A percentile compares a stretch with the other conserved stretches of the same genome.
phyloP scores from a whole-genome alignment of 768 basidiomycete species.

The Hericium erinaceus region DNA sequence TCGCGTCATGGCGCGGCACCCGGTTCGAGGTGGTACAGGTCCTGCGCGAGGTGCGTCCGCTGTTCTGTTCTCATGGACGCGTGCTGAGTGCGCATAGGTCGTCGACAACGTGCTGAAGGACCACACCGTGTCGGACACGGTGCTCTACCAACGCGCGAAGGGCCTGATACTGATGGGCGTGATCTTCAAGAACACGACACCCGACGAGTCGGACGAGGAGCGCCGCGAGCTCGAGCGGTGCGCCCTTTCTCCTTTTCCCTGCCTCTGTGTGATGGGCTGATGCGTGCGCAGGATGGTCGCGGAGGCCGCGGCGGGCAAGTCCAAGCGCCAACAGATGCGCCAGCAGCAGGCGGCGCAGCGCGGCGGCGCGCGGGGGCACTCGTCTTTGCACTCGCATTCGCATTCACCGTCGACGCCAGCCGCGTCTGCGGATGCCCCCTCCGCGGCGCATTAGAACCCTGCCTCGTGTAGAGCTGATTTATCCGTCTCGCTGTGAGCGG shows the following conservation, averaged over 20 bases:
- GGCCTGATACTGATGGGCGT: conserved; percentile 84
- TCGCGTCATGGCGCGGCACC: conserved; percentile 97
- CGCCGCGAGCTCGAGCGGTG: conserved; percentile 90
- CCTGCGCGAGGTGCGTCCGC: conserved; percentile 49
- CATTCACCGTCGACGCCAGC: neutral
- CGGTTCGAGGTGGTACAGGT: conserved; percentile 92
- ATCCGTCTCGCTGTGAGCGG: no score
- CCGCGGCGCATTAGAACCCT: no score
- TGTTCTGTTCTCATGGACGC: conserved; percentile 4
- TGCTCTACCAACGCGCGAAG: conserved; percentile 75
- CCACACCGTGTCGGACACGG: conserved; percentile 56
- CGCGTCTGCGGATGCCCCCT: neutral
- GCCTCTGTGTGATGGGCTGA: neutral
- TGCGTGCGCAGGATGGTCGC: conserved; percentile 60
- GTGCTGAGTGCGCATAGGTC: conserved; percentile 33
- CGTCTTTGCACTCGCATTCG: neutral
- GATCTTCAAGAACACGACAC: conserved; percentile 75
- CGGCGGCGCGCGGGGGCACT: neutral
- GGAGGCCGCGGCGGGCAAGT: conserved; percentile 52
- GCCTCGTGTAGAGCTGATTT: no score
- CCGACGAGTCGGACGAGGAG: conserved; percentile 91
- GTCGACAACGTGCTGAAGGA: conserved; percentile 84
- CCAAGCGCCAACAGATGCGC: neutral
- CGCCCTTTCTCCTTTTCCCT: conserved; percentile 15
- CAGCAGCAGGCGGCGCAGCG: neutral